These are phyloP conservation scores for Saccharomyces hybrid DNA, from an alignment of 1,139 yeast genomes.

Conservation along the genomic window DNA sequence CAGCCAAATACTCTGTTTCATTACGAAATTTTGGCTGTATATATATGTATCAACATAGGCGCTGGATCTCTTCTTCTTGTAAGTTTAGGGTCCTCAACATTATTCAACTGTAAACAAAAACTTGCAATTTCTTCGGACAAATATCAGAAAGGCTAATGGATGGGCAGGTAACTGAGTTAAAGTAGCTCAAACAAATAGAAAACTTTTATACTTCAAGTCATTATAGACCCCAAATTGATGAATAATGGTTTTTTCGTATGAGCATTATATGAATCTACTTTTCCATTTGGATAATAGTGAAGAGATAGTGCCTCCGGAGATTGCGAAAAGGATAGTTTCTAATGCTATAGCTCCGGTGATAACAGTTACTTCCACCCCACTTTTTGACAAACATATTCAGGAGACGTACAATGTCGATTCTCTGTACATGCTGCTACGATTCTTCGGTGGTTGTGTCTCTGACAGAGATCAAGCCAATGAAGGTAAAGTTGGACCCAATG, in stretches of 20 bases:
- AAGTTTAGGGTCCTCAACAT: not conserved
- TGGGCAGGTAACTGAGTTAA: not conserved
- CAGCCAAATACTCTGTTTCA: not conserved
- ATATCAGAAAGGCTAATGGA: not conserved
- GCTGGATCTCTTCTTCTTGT: not conserved
- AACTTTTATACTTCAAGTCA: not conserved
- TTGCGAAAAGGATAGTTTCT: conserved; percentile 27
- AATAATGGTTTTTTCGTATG: conserved; percentile 22
- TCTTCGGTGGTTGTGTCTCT: conserved; percentile 30
- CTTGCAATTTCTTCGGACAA: not conserved
- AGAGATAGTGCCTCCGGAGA: conserved; percentile 28
- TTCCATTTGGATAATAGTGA: conserved; percentile 24
- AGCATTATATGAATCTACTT: conserved; percentile 28
- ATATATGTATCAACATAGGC: not conserved
- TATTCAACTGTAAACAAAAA: not conserved
- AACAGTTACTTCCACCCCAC: conserved; percentile 27
- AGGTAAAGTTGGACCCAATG: not conserved
- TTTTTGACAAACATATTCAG: conserved; percentile 25
- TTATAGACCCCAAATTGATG: too few species aligned
- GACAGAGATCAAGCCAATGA: conserved; percentile 32
- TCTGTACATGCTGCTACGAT: conserved; percentile 27
- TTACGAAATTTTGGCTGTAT: not conserved
- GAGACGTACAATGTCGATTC: conserved; percentile 26
- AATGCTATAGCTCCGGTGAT: conserved; percentile 32
- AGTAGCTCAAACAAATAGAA: not conserved